These are phyloP conservation scores for Phytophthora tentaculata DNA, from an alignment of 352 stramenopile genomes.

Conservation along the genomic window DNA sequence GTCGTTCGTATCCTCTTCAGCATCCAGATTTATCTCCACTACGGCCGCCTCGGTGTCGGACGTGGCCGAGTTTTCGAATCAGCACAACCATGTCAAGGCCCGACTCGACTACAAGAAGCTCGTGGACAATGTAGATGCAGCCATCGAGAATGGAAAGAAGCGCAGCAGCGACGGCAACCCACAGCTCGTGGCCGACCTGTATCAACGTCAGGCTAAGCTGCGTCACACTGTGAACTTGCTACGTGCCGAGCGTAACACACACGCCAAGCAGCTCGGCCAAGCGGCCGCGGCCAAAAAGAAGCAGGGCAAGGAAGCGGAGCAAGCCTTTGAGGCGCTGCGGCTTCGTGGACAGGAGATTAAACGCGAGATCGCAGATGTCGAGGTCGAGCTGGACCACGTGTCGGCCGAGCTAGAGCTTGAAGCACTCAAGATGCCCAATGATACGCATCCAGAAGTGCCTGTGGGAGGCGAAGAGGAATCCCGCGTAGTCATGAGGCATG, in stretches of 20 bases:
- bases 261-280: constrained; percentile 66
- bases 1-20: constrained; percentile 4
- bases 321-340: constrained; percentile 48
- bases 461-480: constrained; percentile 68
- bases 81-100: constrained; percentile 68
- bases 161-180: constrained; percentile 73
- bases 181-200: constrained; percentile 66
- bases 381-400: constrained; percentile 50
- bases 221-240: constrained; percentile 65
- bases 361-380: constrained; percentile 48
- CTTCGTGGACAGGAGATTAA: constrained; percentile 63
- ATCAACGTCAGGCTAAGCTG: constrained; percentile 60
- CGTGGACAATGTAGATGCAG: constrained; percentile 55
- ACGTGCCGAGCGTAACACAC: constrained; percentile 67
- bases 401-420: constrained; percentile 64
- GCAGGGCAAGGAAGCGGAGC: constrained; percentile 29
- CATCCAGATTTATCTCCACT: constrained; percentile 18
- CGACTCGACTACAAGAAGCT: constrained; percentile 84
- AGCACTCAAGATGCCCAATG: constrained; percentile 79
- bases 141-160: constrained; percentile 66
- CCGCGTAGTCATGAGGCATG: constrained; percentile 53
- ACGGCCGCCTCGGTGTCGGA: constrained; percentile 7
- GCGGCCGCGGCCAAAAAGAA: constrained; percentile 47
- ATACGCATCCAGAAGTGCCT: constrained; percentile 75
- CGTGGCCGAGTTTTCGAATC: constrained; percentile 39